Evolutionary conservation across 805 yeast species (phyloP).

Genomic region (Wickerhamomyces bisporus): DNA sequence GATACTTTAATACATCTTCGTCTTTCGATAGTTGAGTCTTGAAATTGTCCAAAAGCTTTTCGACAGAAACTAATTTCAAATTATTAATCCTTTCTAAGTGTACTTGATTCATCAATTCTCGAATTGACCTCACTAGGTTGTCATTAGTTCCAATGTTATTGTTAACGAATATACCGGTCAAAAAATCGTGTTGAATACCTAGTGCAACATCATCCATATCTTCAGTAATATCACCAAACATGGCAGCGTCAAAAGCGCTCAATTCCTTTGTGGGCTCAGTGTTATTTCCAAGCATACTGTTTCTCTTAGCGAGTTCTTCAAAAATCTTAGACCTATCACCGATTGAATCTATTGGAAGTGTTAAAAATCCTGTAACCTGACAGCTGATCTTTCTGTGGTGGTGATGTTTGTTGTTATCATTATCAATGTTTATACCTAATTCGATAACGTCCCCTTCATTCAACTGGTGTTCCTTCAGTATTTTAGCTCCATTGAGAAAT

Average conservation of each 20-base stretch:
- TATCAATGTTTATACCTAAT: constrained; percentile 84
- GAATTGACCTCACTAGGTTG: constrained; percentile 50
- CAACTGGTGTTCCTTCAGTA: constrained; percentile 55
- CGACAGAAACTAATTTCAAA: constrained; percentile 48
- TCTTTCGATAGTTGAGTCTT: constrained; percentile 18
- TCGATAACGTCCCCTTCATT: constrained; percentile 84
- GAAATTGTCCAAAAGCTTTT: constrained; percentile 49
- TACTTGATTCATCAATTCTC: constrained; percentile 48
- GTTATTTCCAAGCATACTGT: constrained; percentile 4
- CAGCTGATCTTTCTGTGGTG: constrained; percentile 87
- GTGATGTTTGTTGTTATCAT: constrained; percentile 37
- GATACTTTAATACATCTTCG: constrained; percentile 1
- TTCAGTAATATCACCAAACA: constrained; percentile 52
- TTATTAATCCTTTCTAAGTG: constrained; percentile 56
- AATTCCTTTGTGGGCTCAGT: constrained; percentile 22
- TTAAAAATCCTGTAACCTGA: constrained; percentile 65
- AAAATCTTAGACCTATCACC: constrained; percentile 14
- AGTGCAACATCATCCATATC: constrained; percentile 46
- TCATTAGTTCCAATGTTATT: constrained; percentile 55
- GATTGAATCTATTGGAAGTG: constrained; percentile 34
- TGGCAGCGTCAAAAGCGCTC: constrained; percentile 48
- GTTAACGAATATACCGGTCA: constrained; percentile 54
- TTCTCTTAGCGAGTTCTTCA: constrained; percentile 5
- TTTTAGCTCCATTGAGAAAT: constrained; percentile 71
- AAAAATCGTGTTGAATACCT: constrained; percentile 41